A percentile compares a stretch with the other conserved stretches of the same genome.
These are phyloP conservation scores for Exsudoporus frostii DNA, from an alignment of 768 basidiomycete species.

Conservation along the genomic window DNA sequence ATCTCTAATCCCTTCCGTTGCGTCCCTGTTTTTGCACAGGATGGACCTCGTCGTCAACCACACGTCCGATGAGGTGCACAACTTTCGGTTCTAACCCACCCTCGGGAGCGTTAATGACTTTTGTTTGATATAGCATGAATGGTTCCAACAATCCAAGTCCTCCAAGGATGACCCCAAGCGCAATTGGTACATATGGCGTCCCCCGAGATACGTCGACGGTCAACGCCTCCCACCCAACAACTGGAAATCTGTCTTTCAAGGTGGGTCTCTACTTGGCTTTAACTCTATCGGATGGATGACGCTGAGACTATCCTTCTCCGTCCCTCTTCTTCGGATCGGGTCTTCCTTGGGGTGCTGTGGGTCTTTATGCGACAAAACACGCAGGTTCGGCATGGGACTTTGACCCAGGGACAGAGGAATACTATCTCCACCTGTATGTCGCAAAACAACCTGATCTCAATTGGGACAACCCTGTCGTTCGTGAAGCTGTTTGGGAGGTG, in stretches of 20 bases:
- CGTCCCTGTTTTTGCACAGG: conserved; percentile 33
- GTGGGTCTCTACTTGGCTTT: conserved; percentile 27
- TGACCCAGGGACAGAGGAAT: conserved; percentile 61
- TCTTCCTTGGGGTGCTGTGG: not conserved
- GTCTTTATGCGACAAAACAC: not conserved
- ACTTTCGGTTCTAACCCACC: not conserved
- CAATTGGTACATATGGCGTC: conserved; percentile 77
- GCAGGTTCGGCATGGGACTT: conserved; percentile 70
- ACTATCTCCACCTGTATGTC: conserved; percentile 69
- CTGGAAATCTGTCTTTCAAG: conserved; percentile 67
- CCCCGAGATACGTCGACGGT: conserved; percentile 52
- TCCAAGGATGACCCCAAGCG: conserved; percentile 55
- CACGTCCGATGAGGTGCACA: conserved; percentile 56
- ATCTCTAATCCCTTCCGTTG: too few species aligned
- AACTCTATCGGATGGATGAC: not conserved
- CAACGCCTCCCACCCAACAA: conserved; percentile 65
- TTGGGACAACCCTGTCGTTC: conserved; percentile 66
- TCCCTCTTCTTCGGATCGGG: conserved; percentile 1
- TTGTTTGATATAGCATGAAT: conserved; percentile 49
- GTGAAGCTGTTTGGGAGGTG: conserved; percentile 56
- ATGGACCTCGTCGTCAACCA: conserved; percentile 81
- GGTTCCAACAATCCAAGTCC: conserved; percentile 62
- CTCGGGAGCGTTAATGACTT: not conserved
- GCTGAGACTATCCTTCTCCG: not conserved
- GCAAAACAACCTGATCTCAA: conserved; percentile 73